Evolutionary conservation across 176 grass and related monocot species (phyloP), one percentile per base, ranked within the genome.

Genomic region (Puya raimondii): DNA sequence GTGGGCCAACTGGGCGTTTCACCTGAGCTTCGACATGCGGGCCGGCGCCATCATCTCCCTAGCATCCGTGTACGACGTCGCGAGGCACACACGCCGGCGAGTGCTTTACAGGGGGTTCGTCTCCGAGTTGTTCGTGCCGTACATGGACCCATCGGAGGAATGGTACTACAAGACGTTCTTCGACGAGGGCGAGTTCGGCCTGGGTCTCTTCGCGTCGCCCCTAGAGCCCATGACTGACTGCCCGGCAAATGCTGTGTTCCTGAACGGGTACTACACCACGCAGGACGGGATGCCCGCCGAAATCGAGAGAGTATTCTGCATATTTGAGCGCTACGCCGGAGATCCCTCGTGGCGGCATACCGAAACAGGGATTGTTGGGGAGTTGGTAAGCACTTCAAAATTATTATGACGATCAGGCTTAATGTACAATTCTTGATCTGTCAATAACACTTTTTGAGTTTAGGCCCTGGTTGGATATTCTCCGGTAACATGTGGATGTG

Each of bases 101-200:
- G 85, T 96, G 47, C 82, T 96, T 10, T 84, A 96, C 69, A 77
- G 88, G 11, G 88, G 85, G 69, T 91, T 84, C 71, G 72, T 91
- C 4, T 91, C 88, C 2, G 92, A 96, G 72, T 14, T 91, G 25
- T 89, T 91, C 52, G 79, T 96, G 9, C 92, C 92, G 10, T 96
- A 96, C 86, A 91, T 96, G 88, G 92, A 96, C 50, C 85, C 83
- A 0, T 61, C 14, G 0, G 92, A 88, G 68, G 92, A 96, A 29
- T 96, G 92, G 85, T 96, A 96, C 83, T 89, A 80, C 78, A 86
- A 80, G 42, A 88, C 88, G 14, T 91, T 89, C 76, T 57, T 96
- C 11, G 88, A 96, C 74, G 88, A 74, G 23, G 92, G 88, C 29
- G 85, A 96, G 86, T 89, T 75, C 54, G 86, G 73, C 10, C 73